Conservation (phyloP, 2,329 filamentous ascomycete genomes). For the Cladosporium oxysporum region DNA sequence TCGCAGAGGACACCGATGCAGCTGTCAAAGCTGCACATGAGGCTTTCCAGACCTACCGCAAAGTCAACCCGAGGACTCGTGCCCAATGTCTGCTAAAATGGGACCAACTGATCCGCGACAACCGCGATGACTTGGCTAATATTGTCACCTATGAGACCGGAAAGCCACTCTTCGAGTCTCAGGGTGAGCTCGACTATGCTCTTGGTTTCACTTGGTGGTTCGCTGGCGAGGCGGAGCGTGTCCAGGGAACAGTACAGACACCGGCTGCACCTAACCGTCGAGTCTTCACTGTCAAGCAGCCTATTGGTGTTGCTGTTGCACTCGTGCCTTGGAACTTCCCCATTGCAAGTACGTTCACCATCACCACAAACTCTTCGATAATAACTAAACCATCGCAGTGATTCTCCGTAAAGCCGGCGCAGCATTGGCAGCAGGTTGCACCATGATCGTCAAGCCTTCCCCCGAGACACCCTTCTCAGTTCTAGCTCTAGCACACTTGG, state of each 20-base stretch:
- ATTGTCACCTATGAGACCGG: slow-evolving; percentile 63
- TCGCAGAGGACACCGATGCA: slow-evolving; percentile 60
- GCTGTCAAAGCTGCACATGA: slow-evolving; percentile 61
- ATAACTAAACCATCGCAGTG: slow-evolving; percentile 43
- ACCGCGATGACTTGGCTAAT: slow-evolving; percentile 62
- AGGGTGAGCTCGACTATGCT: slow-evolving; percentile 57
- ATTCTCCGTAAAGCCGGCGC: slow-evolving; percentile 67
- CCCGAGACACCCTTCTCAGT: slow-evolving; percentile 66
- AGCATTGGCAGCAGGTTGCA: slow-evolving; percentile 70
- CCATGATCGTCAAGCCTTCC: slow-evolving; percentile 72
- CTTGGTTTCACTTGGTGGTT: slow-evolving; percentile 60
- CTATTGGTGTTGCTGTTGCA: slow-evolving; percentile 67
- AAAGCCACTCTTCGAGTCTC: slow-evolving; percentile 54
- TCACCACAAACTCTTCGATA: background rate
- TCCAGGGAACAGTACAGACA: slow-evolving; percentile 62
- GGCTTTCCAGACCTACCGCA: slow-evolving; percentile 63
- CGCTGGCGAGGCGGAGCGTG: slow-evolving; percentile 61
- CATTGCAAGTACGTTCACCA: slow-evolving; percentile 24
- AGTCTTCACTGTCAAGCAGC: slow-evolving; percentile 73
- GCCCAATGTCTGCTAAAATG: slow-evolving; percentile 66
- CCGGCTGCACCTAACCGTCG: slow-evolving; percentile 64
- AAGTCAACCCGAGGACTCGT: slow-evolving; percentile 60
- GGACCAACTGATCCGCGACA: slow-evolving; percentile 64
- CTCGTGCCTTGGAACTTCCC: slow-evolving; percentile 70
- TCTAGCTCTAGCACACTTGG: slow-evolving; percentile 56